Evolutionary conservation across 2,329 filamentous ascomycete genomes (phyloP).

Genomic region (Fusarium sp.): DNA sequence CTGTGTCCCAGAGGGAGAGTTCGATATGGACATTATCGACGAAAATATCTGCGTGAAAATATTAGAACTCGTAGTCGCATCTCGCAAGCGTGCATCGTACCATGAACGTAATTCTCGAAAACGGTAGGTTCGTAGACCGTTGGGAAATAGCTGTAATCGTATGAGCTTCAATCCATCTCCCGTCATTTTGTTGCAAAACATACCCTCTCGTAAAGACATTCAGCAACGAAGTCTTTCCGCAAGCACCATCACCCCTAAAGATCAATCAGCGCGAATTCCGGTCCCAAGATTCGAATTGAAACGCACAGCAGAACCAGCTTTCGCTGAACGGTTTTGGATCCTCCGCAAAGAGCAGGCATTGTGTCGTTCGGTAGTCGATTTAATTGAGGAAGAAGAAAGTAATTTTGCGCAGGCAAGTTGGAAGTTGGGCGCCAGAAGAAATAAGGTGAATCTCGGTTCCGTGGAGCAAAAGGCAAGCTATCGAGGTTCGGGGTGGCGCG

Average conservation of each 20-base stretch:
- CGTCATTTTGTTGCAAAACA: conserved; percentile 47
- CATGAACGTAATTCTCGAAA: conserved; percentile 99
- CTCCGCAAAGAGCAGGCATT: conserved; percentile 67
- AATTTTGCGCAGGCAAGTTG: not conserved
- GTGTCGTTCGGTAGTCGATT: not conserved
- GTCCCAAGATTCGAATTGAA: not conserved
- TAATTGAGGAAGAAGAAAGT: not conserved
- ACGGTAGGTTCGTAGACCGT: conserved; percentile 99
- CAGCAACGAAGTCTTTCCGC: conserved; percentile 94
- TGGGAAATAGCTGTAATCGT: conserved; percentile 81
- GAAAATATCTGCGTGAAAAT: conserved; percentile 81
- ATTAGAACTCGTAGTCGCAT: conserved; percentile 7
- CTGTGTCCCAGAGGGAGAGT: conserved; percentile 97
- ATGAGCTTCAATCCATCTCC: conserved; percentile 24
- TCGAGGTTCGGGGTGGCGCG: not conserved
- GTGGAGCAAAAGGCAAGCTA: not conserved
- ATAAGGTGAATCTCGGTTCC: not conserved
- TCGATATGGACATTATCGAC: conserved; percentile 98
- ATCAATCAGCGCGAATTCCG: conserved; percentile 28
- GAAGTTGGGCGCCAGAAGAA: not conserved
- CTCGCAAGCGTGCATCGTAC: conserved; percentile 60
- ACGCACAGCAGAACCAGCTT: conserved; percentile 91
- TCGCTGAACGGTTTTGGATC: conserved; percentile 88
- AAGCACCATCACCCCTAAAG: conserved; percentile 89
- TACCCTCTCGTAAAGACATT: conserved; percentile 99